Evolutionary conservation across 805 yeast species (phyloP), one percentile per base, ranked within the genome.

Genomic region (Kazachstania africana): DNA sequence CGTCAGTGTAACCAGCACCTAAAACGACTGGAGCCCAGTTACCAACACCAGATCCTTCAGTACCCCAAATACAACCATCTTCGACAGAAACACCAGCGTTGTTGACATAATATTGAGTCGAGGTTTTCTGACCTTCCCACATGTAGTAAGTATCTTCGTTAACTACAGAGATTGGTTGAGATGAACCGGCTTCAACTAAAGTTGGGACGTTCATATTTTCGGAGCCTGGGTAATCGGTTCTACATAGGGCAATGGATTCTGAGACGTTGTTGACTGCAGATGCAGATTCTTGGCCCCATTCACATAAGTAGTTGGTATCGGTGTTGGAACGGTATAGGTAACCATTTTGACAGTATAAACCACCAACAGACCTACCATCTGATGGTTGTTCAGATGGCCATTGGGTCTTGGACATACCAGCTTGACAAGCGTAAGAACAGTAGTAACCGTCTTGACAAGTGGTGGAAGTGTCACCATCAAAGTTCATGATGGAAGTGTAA

Each of bases 221-320:
- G 44, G 96, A 78, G 68, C 98, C 98, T 55, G 98, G 98, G 74
- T 88, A 88, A 60, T 88, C 98, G 44, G 98, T 88, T 70, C 96
- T 81, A 72, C 98, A 91, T 54, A 91, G 66, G 37, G 97, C 88
- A 50, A 88, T 88, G 35, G 85, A 62, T 51, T 81, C 67, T 48
- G 75, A 72, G 39, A 68, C 25, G 8, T 23, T 10, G 12, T 23
- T 23, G n/a, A 23, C 80, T 47, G 81, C 88, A 33, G 60, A 56
- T 32, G 94, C 94, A 34, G 78, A 59, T 33, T 74, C 66, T 26
- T 55, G 60, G 57, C 96, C 97, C 93, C 94, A 82, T 56, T 71
- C 87, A 70, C 98, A 88, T 55, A 88, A 72, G 66, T 75, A 64
- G 47, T 74, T 65, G 36, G 72, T 44, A 59, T 68, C 62, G 28